Evolutionary conservation across 1,284 basidiomycete genomes (phyloP), one percentile per base, ranked within the genome.

Genomic region (Rhodotorula glutinis): DNA sequence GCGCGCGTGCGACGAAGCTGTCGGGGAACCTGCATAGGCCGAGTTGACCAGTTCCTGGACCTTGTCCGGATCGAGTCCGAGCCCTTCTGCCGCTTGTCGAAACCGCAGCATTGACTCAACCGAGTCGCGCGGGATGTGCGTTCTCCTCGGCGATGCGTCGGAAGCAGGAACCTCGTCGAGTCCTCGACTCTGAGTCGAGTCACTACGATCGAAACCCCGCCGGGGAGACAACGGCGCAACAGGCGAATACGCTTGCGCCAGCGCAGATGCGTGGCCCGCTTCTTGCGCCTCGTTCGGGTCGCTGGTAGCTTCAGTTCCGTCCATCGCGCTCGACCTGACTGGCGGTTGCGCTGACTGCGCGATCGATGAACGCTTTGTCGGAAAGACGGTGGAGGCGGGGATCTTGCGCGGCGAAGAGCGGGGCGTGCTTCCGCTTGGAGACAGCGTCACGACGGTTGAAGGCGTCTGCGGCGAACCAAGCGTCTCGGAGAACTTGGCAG

Each of bases 21-120:
- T 70, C 23, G 65, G 65, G 0, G 69, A 67, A 2, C 62, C 51
- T 2, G 57, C 57, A 53, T 71, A 71, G 11, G 70, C 64, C 13
- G 61, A 62, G 55, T 66, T 61, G 62, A 71, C 70, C 23, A 71
- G 64, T 40, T 64, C 67, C 25, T 64, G 60, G 11, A 66, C 66
- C 57, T 69, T 64, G 49, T 68, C 66, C 1, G 57, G 63, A 4
- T 64, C 59, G 4, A 71, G 56, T 8, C 70, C 70, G 10, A 71
- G 64, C 30, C 64, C 70, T 21, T 71, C 70, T 5, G 70, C 70
- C 23, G 67, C 70, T 17, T 64, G 61, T 38, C 70, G 57, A 11
- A 71, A 53, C 21, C 60, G 46, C 21, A 56, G 46, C 64, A 71
- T 71, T 41, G 70, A 71, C 33, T 63, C 65, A 17, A 59, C 60